Evolutionary conservation across 352 stramenopile species (phyloP).

Genomic region (Phytophthora pistaciae): DNA sequence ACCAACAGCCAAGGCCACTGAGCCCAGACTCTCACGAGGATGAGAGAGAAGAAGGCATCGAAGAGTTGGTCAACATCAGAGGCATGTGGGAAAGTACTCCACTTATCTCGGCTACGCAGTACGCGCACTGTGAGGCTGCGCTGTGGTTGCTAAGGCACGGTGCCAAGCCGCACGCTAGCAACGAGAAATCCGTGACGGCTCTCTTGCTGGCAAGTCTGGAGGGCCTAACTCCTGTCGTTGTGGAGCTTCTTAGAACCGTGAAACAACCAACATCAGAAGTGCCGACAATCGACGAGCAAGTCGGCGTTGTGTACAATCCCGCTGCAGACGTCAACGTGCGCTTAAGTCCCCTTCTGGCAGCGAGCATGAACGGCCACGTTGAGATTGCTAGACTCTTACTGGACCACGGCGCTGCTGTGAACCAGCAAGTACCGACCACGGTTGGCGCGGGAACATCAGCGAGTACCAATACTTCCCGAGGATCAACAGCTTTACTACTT

Average conservation of each 20-base stretch:
- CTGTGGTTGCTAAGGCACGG: constrained; percentile 63
- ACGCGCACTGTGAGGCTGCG: constrained; percentile 59
- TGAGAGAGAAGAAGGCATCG: constrained; percentile 27
- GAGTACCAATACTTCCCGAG: constrained; percentile 1
- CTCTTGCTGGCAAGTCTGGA: constrained; percentile 79
- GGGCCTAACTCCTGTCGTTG: constrained; percentile 55
- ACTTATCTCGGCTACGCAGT: constrained; percentile 81
- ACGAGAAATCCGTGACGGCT: constrained; percentile 79
- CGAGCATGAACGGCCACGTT: constrained; percentile 79
- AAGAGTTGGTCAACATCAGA: constrained; percentile 64
- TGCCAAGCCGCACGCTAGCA: constrained; percentile 53
- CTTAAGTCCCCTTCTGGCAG: constrained; percentile 64
- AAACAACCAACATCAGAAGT: constrained; percentile 1
- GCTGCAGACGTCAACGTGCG: constrained; percentile 66
- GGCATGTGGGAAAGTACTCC: constrained; percentile 90
- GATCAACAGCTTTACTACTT: constrained; percentile 76
- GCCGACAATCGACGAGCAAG: constrained; percentile 47
- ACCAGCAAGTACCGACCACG: constrained; percentile 29
- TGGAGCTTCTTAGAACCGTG: constrained; percentile 44
- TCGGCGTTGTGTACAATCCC: constrained; percentile 84
- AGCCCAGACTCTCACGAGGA: constrained; percentile 19
- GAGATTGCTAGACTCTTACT: constrained; percentile 63
- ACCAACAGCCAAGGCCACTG: constrained; percentile 18
- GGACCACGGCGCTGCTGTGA: constrained; percentile 32
- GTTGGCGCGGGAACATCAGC: constrained; percentile 8